Evolutionary conservation across 192 early-diverging fungal genomes (phyloP).

Genomic region (Pecoramyces ruminantium): DNA sequence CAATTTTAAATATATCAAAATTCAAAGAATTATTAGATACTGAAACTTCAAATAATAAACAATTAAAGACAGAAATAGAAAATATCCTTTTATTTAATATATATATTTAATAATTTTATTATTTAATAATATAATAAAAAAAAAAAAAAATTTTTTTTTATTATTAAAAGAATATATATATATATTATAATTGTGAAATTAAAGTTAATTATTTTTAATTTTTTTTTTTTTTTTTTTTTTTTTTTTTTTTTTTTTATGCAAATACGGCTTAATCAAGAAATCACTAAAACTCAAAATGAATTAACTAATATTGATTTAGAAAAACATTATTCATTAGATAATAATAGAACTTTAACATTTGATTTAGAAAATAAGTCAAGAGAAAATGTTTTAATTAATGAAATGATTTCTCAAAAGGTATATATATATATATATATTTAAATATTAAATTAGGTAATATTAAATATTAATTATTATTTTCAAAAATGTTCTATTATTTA

Average conservation of each 20-base stretch:
- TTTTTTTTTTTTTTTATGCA: neutral
- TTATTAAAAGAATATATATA: too few species aligned
- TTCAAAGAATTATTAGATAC: slow-evolving; percentile 20
- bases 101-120: too few species aligned
- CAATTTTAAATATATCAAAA: slow-evolving; percentile 39
- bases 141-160: too few species aligned
- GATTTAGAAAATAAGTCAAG: neutral
- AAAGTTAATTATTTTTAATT: neutral
- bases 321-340: neutral
- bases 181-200: too few species aligned
- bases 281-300: slow-evolving; percentile 15
- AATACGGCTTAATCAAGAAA: slow-evolving; percentile 18
- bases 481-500: too few species aligned
- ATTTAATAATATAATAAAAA: too few species aligned
- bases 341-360: neutral
- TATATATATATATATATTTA: neutral
- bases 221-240: neutral
- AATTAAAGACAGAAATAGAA: slow-evolving; percentile 30
- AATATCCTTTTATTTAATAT: neutral
- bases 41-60: slow-evolving; percentile 13
- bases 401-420: neutral
- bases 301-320: slow-evolving; percentile 13
- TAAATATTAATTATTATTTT: too few species aligned
- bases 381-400: neutral
- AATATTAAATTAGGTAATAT: too few species aligned